Evolutionary conservation across 225 moss, liverwort and hornwort genomes (phyloP).

Genomic region (Ulota crispa): DNA sequence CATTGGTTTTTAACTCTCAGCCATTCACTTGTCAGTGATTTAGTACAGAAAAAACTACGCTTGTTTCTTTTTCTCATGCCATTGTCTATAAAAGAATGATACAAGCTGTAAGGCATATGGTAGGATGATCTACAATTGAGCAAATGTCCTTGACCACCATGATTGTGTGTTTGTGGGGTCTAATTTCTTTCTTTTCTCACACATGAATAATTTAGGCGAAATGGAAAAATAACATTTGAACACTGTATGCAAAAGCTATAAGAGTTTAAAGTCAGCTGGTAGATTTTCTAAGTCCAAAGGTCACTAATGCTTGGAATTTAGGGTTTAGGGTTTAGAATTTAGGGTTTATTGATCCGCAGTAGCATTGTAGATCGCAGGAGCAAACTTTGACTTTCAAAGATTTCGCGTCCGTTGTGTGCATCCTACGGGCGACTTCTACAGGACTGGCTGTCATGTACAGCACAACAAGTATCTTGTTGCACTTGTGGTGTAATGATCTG

Average conservation of each 20-base stretch:
- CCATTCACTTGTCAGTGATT: neutral
- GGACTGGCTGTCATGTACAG: conserved; percentile 4
- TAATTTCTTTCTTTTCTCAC: no score
- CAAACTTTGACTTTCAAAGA: conserved; percentile 6
- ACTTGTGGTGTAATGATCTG: conserved; percentile 17
- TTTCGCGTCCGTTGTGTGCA: conserved; percentile 1
- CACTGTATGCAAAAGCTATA: no score
- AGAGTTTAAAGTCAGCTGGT: no score
- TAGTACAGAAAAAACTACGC: neutral
- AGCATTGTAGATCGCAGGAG: neutral
- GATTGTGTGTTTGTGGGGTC: no score
- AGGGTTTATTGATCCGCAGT: neutral
- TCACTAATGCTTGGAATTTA: neutral
- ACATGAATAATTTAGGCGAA: no score
- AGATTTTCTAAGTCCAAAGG: no score
- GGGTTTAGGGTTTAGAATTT: no score
- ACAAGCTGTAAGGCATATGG: no score
- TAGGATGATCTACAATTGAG: no score
- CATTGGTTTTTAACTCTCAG: neutral
- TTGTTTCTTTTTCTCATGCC: neutral
- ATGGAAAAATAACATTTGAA: no score
- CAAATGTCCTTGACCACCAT: no score
- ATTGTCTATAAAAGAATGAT: neutral
- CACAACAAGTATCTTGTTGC: conserved; percentile 21
- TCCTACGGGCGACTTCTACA: neutral